phyloP scores from a whole-genome alignment of 2,329 filamentous ascomycete genomes.

The Fusarium sp. region DNA sequence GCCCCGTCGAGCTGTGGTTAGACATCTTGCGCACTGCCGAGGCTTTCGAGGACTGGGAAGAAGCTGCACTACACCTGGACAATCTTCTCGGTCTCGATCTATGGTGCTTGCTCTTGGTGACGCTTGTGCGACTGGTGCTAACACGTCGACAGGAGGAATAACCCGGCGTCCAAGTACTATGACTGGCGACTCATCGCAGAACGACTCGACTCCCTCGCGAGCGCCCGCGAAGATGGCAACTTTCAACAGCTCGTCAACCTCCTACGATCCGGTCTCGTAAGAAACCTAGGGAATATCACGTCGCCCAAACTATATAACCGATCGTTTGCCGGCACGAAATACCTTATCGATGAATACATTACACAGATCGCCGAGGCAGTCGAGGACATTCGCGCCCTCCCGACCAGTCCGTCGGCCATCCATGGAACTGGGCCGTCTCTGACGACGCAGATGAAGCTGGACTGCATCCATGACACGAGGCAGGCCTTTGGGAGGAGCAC shows the following conservation, averaged over 20 bases:
- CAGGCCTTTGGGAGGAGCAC: slow-evolving; percentile 90
- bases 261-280: slow-evolving; percentile 80
- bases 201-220: slow-evolving; percentile 77
- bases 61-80: slow-evolving; percentile 85
- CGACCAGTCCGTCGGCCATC: slow-evolving; percentile 61
- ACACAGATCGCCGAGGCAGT: slow-evolving; percentile 85
- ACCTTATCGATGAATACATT: slow-evolving; percentile 91
- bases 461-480: slow-evolving; percentile 87
- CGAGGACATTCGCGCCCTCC: slow-evolving; percentile 77
- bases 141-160: slow-evolving; percentile 74
- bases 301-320: slow-evolving; percentile 84
- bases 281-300: slow-evolving; percentile 93
- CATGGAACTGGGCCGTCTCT: slow-evolving; percentile 58
- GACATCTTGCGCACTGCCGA: slow-evolving; percentile 74
- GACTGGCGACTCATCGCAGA: slow-evolving; percentile 87
- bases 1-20: slow-evolving; percentile 73
- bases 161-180: slow-evolving; percentile 83
- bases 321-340: slow-evolving; percentile 89
- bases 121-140: slow-evolving; percentile 6
- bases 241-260: slow-evolving; percentile 82
- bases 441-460: slow-evolving; percentile 82
- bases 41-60: slow-evolving; percentile 87
- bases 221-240: slow-evolving; percentile 77
- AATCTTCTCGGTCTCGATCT: slow-evolving; percentile 82
- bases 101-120: slow-evolving; percentile 65